Percentiles rank a stretch among this genome's conserved stretches.
phyloP scores from a whole-genome alignment of 441 rosid genomes.

The Gossypium davidsonii region DNA sequence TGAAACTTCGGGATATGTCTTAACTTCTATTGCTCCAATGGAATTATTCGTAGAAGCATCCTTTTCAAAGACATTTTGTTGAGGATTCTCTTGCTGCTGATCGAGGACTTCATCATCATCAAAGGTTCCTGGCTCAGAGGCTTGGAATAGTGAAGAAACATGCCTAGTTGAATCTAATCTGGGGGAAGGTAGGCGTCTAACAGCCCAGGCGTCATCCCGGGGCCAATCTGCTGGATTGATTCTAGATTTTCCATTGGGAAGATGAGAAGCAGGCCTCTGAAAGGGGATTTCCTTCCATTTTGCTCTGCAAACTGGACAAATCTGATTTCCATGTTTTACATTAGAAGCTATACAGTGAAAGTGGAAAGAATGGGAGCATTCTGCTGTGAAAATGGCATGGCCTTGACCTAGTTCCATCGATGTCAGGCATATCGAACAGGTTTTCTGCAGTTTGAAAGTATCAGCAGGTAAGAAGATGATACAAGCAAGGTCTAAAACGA shows the following conservation, averaged over 20 bases:
- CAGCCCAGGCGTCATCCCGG: conserved; percentile 30
- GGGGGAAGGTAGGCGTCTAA: conserved; percentile 34
- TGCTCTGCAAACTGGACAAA: conserved; percentile 3
- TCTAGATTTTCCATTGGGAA: conserved; percentile 4
- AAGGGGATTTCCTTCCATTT: conserved; percentile 7
- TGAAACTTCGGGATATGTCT: conserved; percentile 49
- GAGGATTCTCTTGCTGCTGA: conserved; percentile 20
- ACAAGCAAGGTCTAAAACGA: background rate
- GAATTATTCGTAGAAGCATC: conserved; percentile 18
- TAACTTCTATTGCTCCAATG: conserved; percentile 35
- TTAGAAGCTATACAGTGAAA: conserved; percentile 64
- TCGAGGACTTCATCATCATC: conserved; percentile 56
- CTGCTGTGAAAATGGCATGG: conserved; percentile 73
- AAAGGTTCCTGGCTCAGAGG: conserved; percentile 44
- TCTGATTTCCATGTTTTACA: conserved; percentile 60
- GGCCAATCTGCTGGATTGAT: conserved; percentile 30
- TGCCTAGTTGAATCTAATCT: conserved; percentile 35
- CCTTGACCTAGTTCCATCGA: conserved; percentile 55
- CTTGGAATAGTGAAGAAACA: conserved; percentile 27
- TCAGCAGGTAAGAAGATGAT: conserved; percentile 14
- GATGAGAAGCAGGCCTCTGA: background rate
- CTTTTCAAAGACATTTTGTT: conserved; percentile 11
- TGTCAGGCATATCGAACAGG: conserved; percentile 61
- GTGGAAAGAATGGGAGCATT: conserved; percentile 73
- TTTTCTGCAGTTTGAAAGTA: conserved; percentile 36